Conservation (phyloP, 495 filamentous ascomycete genomes). For the Gamarada debralockiae region DNA sequence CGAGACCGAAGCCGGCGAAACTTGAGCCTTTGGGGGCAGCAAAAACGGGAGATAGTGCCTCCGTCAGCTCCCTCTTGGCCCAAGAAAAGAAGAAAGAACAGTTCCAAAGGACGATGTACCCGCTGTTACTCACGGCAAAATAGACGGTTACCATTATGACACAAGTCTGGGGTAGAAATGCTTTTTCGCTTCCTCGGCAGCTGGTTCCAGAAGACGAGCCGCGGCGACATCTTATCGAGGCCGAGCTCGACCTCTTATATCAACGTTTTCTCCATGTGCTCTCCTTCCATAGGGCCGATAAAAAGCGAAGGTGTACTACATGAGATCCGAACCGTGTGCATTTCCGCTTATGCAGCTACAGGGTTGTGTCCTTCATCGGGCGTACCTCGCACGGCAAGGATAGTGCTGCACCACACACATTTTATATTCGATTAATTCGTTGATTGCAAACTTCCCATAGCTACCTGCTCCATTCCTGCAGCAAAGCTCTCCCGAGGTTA, state of each 20-base stretch:
- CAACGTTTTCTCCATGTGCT: background rate
- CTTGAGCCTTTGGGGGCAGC: background rate
- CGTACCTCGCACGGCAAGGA: no score
- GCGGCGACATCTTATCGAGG: no score
- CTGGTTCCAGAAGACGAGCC: background rate
- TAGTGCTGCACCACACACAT: background rate
- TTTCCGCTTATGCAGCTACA: background rate
- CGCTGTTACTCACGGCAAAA: no score
- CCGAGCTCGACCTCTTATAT: conserved; percentile 13
- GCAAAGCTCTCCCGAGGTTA: conserved; percentile 10
- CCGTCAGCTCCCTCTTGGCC: background rate
- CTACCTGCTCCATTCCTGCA: background rate
- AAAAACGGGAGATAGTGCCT: background rate
- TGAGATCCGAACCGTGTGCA: conserved; percentile 1
- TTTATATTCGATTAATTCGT: background rate
- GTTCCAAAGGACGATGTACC: no score
- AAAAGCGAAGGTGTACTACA: background rate
- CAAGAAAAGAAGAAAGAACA: no score
- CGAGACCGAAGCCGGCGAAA: background rate
- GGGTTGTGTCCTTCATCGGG: background rate
- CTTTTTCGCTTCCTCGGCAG: background rate
- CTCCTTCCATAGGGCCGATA: conserved; percentile 3
- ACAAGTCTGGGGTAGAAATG: background rate
- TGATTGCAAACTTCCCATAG: background rate
- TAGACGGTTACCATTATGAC: no score